These are phyloP conservation scores for Xylariaceae sp. DNA, from an alignment of 2,329 filamentous ascomycete genomes.

Conservation along the genomic window DNA sequence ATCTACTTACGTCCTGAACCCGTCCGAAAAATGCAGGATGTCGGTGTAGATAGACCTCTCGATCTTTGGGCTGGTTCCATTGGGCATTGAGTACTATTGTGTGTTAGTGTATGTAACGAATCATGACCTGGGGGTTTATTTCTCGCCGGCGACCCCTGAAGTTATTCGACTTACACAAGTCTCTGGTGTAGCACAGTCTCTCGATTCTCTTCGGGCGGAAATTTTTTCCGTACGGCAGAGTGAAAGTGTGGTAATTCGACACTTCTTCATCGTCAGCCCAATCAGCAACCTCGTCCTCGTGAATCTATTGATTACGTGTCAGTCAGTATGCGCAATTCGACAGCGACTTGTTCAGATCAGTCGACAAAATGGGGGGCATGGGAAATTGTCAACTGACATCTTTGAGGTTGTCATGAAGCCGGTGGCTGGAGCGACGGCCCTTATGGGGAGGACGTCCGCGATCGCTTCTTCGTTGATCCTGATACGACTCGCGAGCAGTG, in stretches of 20 bases:
- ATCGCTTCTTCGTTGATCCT: constrained; percentile 64
- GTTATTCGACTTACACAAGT: constrained; percentile 46
- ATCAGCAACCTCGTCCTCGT: constrained; percentile 77
- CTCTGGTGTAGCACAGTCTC: constrained; percentile 74
- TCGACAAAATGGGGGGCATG: neutral
- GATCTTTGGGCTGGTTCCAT: constrained; percentile 73
- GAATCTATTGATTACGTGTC: constrained; percentile 29
- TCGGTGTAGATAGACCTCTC: constrained; percentile 72
- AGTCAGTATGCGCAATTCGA: neutral
- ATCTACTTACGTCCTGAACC: constrained; percentile 49
- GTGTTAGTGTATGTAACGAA: neutral
- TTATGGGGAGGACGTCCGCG: constrained; percentile 58
- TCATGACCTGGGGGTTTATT: neutral
- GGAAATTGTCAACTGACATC: constrained; percentile 35
- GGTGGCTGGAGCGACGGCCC: constrained; percentile 42
- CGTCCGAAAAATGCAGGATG: constrained; percentile 82
- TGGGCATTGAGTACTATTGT: constrained; percentile 66
- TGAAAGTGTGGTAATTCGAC: constrained; percentile 74
- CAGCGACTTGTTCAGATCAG: neutral
- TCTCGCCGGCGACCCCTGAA: neutral
- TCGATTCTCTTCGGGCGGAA: constrained; percentile 68
- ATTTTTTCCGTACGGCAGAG: constrained; percentile 59
- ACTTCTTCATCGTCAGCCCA: constrained; percentile 75
- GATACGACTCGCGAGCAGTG: constrained; percentile 63
- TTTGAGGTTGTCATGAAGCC: constrained; percentile 67